phyloP scores from a whole-genome alignment of 768 basidiomycete species.

The Termitomyces sp. region DNA sequence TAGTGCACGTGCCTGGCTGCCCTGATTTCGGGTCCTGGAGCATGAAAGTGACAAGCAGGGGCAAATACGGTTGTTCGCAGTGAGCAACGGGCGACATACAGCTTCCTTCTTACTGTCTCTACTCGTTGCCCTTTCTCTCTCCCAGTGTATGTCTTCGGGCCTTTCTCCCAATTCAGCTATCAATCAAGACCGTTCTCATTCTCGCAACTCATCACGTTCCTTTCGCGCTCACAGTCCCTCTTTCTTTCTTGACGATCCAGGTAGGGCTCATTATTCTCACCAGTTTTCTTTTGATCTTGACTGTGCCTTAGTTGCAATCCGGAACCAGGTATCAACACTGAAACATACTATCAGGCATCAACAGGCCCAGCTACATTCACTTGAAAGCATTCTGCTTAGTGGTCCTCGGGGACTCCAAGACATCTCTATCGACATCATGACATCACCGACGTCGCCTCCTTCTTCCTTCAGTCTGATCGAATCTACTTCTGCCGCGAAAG shows the following conservation, averaged over 20 bases:
- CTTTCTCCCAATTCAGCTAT: constrained; percentile 26
- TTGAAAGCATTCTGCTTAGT: constrained; percentile 64
- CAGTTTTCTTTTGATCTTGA: constrained; percentile 15
- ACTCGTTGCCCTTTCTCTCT: background rate
- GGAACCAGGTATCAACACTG: constrained; percentile 75
- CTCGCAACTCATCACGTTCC: constrained; percentile 38
- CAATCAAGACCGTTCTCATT: constrained; percentile 29
- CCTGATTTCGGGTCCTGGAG: too few species aligned
- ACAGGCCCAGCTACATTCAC: constrained; percentile 67
- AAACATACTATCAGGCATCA: constrained; percentile 82
- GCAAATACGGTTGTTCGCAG: background rate
- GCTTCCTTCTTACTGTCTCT: constrained; percentile 9
- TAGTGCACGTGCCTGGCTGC: background rate
- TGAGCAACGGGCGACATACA: background rate
- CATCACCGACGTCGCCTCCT: constrained; percentile 25
- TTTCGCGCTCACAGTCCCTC: constrained; percentile 52
- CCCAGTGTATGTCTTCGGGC: constrained; percentile 28
- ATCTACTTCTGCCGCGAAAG: constrained; percentile 37
- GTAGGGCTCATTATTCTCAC: constrained; percentile 33
- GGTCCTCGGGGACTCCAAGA: constrained; percentile 57
- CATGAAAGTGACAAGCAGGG: constrained; percentile 2
- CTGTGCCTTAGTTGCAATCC: constrained; percentile 52
- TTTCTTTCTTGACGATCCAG: constrained; percentile 56
- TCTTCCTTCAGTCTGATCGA: constrained; percentile 21
- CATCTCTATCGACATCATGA: constrained; percentile 22